phyloP scores from a whole-genome alignment of 2,329 filamentous ascomycete genomes.

The Microcyclospora pomicola region DNA sequence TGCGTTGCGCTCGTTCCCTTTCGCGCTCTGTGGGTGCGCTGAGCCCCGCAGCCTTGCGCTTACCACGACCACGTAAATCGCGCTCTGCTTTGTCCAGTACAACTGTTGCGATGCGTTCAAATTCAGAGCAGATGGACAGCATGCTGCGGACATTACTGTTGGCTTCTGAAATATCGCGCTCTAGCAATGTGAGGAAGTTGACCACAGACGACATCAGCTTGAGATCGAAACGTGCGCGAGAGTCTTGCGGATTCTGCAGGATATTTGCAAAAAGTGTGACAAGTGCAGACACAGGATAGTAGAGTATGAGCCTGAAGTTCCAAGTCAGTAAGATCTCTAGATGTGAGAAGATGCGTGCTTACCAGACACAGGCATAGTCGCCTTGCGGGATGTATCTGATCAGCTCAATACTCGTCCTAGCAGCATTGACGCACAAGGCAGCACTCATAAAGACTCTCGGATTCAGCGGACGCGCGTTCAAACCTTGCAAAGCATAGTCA shows the following conservation, averaged over 20 bases:
- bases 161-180: constrained; percentile 45
- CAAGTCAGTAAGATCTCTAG: not conserved
- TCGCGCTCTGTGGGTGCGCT: constrained; percentile 38
- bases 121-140: constrained; percentile 88
- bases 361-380: constrained; percentile 92
- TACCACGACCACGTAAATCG: constrained; percentile 64
- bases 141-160: constrained; percentile 87
- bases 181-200: constrained; percentile 76
- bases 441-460: constrained; percentile 90
- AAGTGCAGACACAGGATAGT: constrained; percentile 89
- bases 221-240: constrained; percentile 74
- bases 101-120: constrained; percentile 81
- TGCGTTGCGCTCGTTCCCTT: constrained; percentile 18
- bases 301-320: constrained; percentile 62
- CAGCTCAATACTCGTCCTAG: constrained; percentile 80
- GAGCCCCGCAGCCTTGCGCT: constrained; percentile 48
- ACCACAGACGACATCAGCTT: constrained; percentile 88
- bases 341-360: constrained; percentile 22
- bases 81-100: constrained; percentile 86
- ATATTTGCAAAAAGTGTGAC: constrained; percentile 96
- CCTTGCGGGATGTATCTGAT: constrained; percentile 94
- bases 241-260: constrained; percentile 84
- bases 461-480: constrained; percentile 82
- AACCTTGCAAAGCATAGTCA: constrained; percentile 85
- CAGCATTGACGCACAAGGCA: constrained; percentile 81